Evolutionary conservation across 352 stramenopile species (phyloP).

Genomic region (Globisporangium takayamanum): DNA sequence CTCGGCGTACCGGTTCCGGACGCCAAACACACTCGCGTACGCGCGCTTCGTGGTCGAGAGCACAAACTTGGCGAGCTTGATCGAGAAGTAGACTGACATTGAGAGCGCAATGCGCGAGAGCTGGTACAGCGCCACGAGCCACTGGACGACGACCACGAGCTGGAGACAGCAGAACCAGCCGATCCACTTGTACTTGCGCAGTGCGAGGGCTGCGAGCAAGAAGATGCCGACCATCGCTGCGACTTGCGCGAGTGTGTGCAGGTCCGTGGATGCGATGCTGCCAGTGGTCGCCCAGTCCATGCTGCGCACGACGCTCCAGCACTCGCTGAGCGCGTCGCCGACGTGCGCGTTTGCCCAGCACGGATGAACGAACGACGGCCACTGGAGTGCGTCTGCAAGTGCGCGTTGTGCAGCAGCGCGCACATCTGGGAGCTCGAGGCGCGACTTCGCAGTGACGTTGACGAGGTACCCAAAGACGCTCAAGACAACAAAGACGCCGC

Average conservation of each 20-base stretch:
- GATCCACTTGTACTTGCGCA: constrained; percentile 56
- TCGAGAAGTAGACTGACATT: constrained; percentile 34
- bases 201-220: constrained; percentile 15
- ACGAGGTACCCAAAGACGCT: constrained; percentile 31
- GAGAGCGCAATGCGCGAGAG: constrained; percentile 54
- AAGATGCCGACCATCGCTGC: constrained; percentile 20
- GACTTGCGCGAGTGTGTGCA: constrained; percentile 26
- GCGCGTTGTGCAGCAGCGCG: constrained; percentile 10
- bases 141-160: constrained; percentile 52
- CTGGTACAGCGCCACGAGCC: constrained; percentile 60
- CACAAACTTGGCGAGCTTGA: constrained; percentile 45
- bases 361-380: constrained; percentile 15
- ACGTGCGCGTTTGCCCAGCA: constrained; percentile 16
- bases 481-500: constrained; percentile 39
- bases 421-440: constrained; percentile 26
- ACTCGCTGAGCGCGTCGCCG: constrained; percentile 25
- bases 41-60: constrained; percentile 17
- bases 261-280: constrained; percentile 28
- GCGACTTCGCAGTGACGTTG: constrained; percentile 18
- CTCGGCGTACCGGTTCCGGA: constrained; percentile 47
- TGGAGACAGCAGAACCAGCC: constrained; percentile 56
- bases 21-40: constrained; percentile 29
- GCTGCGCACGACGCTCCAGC: constrained; percentile 22
- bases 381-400: not conserved
- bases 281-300: constrained; percentile 17